Conservation (phyloP, 768 basidiomycete genomes). For the Cytidiella melzeri region DNA sequence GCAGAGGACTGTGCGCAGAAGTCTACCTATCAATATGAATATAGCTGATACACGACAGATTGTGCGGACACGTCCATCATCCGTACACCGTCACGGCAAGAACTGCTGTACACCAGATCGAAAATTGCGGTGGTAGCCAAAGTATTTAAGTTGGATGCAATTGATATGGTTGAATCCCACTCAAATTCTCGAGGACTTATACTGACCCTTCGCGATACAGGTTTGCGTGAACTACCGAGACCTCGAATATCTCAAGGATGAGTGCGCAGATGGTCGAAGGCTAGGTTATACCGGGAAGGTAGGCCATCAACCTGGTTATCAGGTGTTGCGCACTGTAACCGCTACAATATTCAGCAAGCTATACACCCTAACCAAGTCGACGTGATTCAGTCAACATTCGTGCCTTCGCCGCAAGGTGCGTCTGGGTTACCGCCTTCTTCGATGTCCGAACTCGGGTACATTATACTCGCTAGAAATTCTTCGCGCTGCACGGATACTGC, state of each 20-base stretch:
- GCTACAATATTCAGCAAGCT: conserved; percentile 67
- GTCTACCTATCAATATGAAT: not conserved
- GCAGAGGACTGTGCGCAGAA: conserved; percentile 79
- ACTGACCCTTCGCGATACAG: too few relatives aligned
- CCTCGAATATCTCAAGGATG: conserved; percentile 54
- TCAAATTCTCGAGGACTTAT: not conserved
- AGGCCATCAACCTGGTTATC: conserved; percentile 1
- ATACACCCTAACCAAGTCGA: conserved; percentile 86
- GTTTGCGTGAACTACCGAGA: conserved; percentile 89
- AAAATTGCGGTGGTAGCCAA: conserved; percentile 77
- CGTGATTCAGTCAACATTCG: conserved; percentile 70
- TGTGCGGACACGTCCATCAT: conserved; percentile 86
- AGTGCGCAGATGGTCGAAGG: conserved; percentile 71
- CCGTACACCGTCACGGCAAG: conserved; percentile 65
- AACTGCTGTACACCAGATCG: conserved; percentile 80
- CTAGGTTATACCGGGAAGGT: conserved; percentile 94
- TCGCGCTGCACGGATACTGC: conserved; percentile 69
- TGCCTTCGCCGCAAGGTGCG: conserved; percentile 61
- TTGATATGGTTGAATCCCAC: conserved; percentile 68
- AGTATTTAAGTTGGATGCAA: conserved; percentile 76
- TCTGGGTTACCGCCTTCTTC: not conserved
- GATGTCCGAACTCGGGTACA: too few relatives aligned
- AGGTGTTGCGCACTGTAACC: not conserved
- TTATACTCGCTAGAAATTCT: conserved; percentile 51
- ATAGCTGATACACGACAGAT: conserved; percentile 37